A percentile compares a stretch with the other conserved stretches of the same genome.
phyloP scores from a whole-genome alignment of 1,284 basidiomycete species.

The Cutaneotrichosporon dermatis region DNA sequence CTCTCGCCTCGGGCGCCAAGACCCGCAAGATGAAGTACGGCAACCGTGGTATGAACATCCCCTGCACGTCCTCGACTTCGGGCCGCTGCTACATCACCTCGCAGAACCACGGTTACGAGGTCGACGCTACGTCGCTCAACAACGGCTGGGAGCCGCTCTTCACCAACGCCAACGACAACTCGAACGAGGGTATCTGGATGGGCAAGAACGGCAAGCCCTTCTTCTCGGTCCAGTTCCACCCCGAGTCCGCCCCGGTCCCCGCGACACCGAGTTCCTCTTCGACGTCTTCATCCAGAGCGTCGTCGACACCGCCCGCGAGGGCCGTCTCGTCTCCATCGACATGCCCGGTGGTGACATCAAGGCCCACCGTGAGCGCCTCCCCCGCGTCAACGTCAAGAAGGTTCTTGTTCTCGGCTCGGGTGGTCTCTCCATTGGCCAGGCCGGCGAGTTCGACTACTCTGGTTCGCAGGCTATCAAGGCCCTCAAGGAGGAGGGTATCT shows the following conservation, averaged over 20 bases:
- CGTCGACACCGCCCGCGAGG: constrained; percentile 66
- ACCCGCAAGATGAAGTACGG: constrained; percentile 99
- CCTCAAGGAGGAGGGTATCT: constrained; percentile 96
- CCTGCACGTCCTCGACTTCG: constrained; percentile 88
- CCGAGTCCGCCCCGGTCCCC: constrained; percentile 98
- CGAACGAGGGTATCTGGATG: constrained; percentile 96
- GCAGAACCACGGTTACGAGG: constrained; percentile 98
- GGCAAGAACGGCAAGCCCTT: constrained; percentile 72
- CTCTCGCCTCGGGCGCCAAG: constrained; percentile 85
- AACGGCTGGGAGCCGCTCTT: constrained; percentile 90
- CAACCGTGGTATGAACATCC: constrained; percentile 98
- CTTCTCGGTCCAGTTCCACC: constrained; percentile 99
- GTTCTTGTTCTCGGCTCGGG: constrained; percentile 97
- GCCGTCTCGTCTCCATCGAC: constrained; percentile 65
- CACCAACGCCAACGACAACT: constrained; percentile 92
- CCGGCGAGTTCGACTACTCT: constrained; percentile 98
- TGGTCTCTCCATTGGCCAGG: constrained; percentile 95
- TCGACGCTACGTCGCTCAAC: constrained; percentile 75
- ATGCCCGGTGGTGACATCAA: constrained; percentile 84
- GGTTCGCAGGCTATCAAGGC: constrained; percentile 99
- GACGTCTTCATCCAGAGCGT: constrained; percentile 94
- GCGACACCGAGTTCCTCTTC: constrained; percentile 98
- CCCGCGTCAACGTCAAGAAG: constrained; percentile 76
- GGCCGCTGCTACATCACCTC: constrained; percentile 98
- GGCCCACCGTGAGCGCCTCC: constrained; percentile 66